Conservation (phyloP, 1,284 basidiomycete species). For the Exobasidium rhododendri region DNA sequence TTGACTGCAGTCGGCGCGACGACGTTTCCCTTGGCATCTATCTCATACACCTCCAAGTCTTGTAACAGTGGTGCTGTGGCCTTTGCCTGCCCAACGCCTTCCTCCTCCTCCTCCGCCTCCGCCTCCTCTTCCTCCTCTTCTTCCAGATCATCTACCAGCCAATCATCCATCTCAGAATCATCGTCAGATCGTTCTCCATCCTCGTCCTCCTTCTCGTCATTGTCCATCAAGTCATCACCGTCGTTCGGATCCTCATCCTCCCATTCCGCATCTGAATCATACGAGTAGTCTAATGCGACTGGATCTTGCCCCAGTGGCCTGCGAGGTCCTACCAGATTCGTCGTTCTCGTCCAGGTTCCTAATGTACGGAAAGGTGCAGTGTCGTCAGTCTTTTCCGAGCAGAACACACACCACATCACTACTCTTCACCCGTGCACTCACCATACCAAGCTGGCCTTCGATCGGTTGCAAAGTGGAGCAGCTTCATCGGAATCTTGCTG, state of each 20-base stretch:
- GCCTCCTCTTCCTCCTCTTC: constrained; percentile 41
- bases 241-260: constrained; percentile 47
- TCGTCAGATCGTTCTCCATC: constrained; percentile 35
- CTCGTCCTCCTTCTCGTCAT: constrained; percentile 35
- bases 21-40: constrained; percentile 26
- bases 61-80: constrained; percentile 17
- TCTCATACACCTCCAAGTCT: constrained; percentile 33
- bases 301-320: constrained; percentile 50
- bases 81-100: not conserved
- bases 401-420: not conserved
- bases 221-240: constrained; percentile 45
- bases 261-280: constrained; percentile 53
- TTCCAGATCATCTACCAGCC: constrained; percentile 52
- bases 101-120: constrained; percentile 20
- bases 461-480: constrained; percentile 47
- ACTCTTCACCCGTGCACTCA: not conserved
- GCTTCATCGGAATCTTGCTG: constrained; percentile 45
- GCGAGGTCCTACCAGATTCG: constrained; percentile 43
- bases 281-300: constrained; percentile 48
- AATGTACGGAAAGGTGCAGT: not conserved
- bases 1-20: constrained; percentile 7
- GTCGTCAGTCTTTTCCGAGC: not conserved
- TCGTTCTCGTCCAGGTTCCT: constrained; percentile 47
- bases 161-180: constrained; percentile 53
- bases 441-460: constrained; percentile 47